Evolutionary conservation across 2,329 filamentous ascomycete genomes (phyloP).

Genomic region (Ophiostoma pallidulum): DNA sequence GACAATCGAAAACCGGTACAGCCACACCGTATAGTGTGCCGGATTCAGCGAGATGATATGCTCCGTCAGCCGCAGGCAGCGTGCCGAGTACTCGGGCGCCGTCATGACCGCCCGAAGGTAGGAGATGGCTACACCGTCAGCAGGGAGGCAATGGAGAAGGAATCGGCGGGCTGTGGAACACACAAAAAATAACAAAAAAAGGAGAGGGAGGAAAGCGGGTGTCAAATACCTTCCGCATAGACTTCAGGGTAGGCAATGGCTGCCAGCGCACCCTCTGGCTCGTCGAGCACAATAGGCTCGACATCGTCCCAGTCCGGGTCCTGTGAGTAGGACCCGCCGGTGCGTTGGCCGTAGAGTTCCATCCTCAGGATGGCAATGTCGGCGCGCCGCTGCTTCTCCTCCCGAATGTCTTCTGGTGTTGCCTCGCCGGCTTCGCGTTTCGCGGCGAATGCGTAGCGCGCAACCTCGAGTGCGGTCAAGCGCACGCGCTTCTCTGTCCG

Average conservation of each 20-base stretch:
- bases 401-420: slow-evolving; percentile 30
- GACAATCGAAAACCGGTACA: slow-evolving; percentile 79
- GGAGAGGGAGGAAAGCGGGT: slow-evolving; percentile 1
- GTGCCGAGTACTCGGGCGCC: slow-evolving; percentile 67
- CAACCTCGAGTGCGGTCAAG: slow-evolving; percentile 34
- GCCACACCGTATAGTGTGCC: slow-evolving; percentile 97
- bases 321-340: slow-evolving; percentile 44
- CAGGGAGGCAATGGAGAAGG: not conserved
- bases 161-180: no score
- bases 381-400: slow-evolving; percentile 37
- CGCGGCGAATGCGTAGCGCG: slow-evolving; percentile 35
- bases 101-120: slow-evolving; percentile 95
- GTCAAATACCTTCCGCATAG: slow-evolving; percentile 67
- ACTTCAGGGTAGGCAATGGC: slow-evolving; percentile 83
- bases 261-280: slow-evolving; percentile 78
- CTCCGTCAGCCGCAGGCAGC: slow-evolving; percentile 73
- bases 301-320: slow-evolving; percentile 80
- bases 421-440: slow-evolving; percentile 23
- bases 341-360: slow-evolving; percentile 44
- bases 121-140: slow-evolving; percentile 54
- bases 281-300: slow-evolving; percentile 70
- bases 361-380: slow-evolving; percentile 42
- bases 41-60: slow-evolving; percentile 89
- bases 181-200: no score
- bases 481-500: slow-evolving; percentile 32